Evolutionary conservation across 495 filamentous ascomycete genomes (phyloP).

Genomic region (Penicillium angulare): DNA sequence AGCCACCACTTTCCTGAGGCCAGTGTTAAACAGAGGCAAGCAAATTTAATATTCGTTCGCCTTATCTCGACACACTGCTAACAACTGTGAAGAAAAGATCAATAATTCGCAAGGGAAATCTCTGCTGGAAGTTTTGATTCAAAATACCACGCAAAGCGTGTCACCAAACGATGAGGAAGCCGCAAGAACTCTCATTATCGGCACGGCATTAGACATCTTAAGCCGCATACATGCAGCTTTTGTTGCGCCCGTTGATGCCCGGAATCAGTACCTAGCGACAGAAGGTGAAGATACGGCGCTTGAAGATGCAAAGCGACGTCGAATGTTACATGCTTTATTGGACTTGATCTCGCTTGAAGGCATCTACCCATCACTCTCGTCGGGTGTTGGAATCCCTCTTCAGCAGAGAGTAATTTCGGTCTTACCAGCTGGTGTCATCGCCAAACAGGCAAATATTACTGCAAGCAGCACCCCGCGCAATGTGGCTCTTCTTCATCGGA

Average conservation of each 20-base stretch:
- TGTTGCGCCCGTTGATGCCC: conserved; percentile 22
- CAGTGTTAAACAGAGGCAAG: conserved; percentile 46
- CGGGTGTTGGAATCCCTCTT: conserved; percentile 53
- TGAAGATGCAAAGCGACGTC: conserved; percentile 46
- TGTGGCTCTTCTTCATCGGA: conserved; percentile 29
- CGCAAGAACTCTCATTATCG: conserved; percentile 29
- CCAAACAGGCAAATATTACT: conserved; percentile 27
- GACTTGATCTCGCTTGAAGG: conserved; percentile 56
- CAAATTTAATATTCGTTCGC: conserved; percentile 7
- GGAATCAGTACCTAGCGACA: conserved; percentile 1
- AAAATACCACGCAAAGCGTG: background rate
- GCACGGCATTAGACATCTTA: conserved; percentile 38
- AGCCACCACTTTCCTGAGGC: conserved; percentile 40
- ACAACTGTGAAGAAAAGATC: conserved; percentile 39
- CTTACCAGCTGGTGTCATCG: conserved; percentile 44
- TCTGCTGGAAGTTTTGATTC: conserved; percentile 37
- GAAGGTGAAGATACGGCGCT: conserved; percentile 26
- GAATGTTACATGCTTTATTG: conserved; percentile 48
- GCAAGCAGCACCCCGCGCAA: conserved; percentile 25
- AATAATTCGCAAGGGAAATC: conserved; percentile 34
- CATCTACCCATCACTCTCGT: conserved; percentile 54
- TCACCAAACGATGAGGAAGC: conserved; percentile 5
- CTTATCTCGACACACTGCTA: conserved; percentile 19
- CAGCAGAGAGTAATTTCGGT: conserved; percentile 54
- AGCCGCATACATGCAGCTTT: conserved; percentile 39